Percentiles rank a stretch among this genome's conserved stretches.
Conservation (phyloP, 164 flowering plant genomes). For the Chimonanthus praecox region DNA sequence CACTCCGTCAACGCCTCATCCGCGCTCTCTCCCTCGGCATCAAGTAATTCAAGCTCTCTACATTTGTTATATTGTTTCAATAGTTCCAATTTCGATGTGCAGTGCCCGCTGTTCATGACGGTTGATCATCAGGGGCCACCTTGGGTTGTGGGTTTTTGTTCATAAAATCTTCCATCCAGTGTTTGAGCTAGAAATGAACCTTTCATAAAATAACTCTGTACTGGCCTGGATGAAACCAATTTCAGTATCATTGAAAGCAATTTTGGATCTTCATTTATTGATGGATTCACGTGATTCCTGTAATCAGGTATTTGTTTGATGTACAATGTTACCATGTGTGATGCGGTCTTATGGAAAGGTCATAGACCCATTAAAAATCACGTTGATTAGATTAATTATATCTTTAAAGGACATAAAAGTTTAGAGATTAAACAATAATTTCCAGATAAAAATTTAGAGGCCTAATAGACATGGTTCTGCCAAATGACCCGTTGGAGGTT, state of each 20-base stretch:
- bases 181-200: neutral
- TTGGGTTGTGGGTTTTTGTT: too few species aligned
- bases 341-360: too few species aligned
- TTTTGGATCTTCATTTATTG: neutral
- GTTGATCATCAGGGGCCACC: neutral
- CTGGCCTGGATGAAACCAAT: neutral
- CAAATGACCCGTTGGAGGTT: too few species aligned
- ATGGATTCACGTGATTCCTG: too few species aligned
- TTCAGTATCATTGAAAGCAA: neutral
- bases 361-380: too few species aligned
- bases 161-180: neutral
- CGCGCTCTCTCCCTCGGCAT: slow-evolving; percentile 63
- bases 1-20: slow-evolving; percentile 56
- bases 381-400: too few species aligned
- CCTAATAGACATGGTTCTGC: too few species aligned
- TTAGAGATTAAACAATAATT: too few species aligned
- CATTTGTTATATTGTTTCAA: neutral
- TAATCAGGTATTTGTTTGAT: too few species aligned
- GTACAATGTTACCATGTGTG: too few species aligned
- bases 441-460: too few species aligned
- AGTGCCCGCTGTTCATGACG: neutral
- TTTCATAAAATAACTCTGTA: neutral
- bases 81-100: neutral
- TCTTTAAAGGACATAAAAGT: too few species aligned
- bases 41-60: slow-evolving; percentile 26